Evolutionary conservation across 257 asterid genomes (phyloP).

Genomic region (Hygrophila difformis): DNA sequence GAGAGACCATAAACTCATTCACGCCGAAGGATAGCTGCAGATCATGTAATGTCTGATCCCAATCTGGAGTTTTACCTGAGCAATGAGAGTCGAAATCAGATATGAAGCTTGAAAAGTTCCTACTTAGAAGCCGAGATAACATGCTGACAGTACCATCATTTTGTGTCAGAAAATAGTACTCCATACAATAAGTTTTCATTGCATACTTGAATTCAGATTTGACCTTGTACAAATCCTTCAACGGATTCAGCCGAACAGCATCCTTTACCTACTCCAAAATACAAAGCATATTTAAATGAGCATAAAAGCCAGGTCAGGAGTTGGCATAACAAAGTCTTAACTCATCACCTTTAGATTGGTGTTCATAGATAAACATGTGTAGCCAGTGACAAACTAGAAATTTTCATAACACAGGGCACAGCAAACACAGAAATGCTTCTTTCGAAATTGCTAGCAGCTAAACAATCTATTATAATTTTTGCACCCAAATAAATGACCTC

Average conservation of each 20-base stretch:
- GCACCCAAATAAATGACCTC: too few species aligned
- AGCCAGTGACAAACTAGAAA: too few species aligned
- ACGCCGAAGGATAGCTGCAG: constrained; percentile 66
- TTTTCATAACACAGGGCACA: too few species aligned
- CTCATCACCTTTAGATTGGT: too few species aligned
- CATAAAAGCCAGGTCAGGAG: too few species aligned
- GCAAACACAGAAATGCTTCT: too few species aligned
- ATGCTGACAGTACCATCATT: constrained; percentile 35
- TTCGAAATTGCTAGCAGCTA: too few species aligned
- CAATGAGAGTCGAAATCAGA: constrained; percentile 11
- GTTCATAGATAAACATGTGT: too few species aligned
- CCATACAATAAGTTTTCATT: constrained; percentile 54
- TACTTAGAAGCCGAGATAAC: too few species aligned
- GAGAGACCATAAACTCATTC: constrained; percentile 58
- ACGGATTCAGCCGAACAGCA: constrained; percentile 34
- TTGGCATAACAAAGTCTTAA: too few species aligned
- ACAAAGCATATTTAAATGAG: constrained; percentile 6
- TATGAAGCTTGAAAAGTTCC: neutral
- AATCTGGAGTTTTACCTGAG: constrained; percentile 38
- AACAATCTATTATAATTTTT: too few species aligned
- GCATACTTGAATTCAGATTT: constrained; percentile 54
- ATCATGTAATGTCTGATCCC: constrained; percentile 49
- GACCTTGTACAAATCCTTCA: constrained; percentile 43
- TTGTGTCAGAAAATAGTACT: constrained; percentile 43
- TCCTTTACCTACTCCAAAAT: constrained; percentile 38